phyloP scores from a whole-genome alignment of 108 stramenopile genomes.

The Nitzschia sp. region DNA sequence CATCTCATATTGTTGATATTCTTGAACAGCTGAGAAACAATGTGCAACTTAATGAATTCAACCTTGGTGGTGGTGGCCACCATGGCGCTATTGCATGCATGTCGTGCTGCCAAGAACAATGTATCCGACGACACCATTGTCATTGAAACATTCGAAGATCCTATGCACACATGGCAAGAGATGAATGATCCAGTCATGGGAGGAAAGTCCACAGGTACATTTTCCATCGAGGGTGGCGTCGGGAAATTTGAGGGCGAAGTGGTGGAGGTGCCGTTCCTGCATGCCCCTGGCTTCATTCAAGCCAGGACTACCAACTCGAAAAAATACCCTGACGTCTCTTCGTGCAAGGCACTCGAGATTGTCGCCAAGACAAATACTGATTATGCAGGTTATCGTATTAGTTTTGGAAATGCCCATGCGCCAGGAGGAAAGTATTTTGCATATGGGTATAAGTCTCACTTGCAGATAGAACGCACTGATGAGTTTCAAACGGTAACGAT shows the following conservation, averaged over 20 bases:
- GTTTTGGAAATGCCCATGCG: conserved; percentile 44
- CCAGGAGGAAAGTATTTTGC: conserved; percentile 36
- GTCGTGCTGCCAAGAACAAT: too few species aligned
- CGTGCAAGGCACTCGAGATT: conserved; percentile 26
- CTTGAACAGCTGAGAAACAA: too few species aligned
- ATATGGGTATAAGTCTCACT: conserved; percentile 40
- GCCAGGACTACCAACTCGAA: conserved; percentile 8
- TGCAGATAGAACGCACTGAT: conserved; percentile 13
- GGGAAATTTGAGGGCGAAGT: conserved; percentile 44
- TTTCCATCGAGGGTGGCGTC: conserved; percentile 33
- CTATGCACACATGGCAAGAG: conserved; percentile 25
- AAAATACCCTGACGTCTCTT: conserved; percentile 42
- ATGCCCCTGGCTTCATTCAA: conserved; percentile 52
- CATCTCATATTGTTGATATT: too few species aligned
- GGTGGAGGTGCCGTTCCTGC: conserved; percentile 42
- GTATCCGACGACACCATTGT: background rate
- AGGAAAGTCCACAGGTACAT: conserved; percentile 31
- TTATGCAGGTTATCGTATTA: conserved; percentile 40
- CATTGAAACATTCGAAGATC: conserved; percentile 36
- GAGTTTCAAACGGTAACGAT: conserved; percentile 26
- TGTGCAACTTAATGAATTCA: too few species aligned
- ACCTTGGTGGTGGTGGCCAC: too few species aligned
- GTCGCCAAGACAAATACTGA: conserved; percentile 4
- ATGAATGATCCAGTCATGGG: conserved; percentile 69
- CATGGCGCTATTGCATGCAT: too few species aligned